Evolutionary conservation across 2,329 filamentous ascomycete genomes (phyloP).

Genomic region (Lasiodiplodia sp.): DNA sequence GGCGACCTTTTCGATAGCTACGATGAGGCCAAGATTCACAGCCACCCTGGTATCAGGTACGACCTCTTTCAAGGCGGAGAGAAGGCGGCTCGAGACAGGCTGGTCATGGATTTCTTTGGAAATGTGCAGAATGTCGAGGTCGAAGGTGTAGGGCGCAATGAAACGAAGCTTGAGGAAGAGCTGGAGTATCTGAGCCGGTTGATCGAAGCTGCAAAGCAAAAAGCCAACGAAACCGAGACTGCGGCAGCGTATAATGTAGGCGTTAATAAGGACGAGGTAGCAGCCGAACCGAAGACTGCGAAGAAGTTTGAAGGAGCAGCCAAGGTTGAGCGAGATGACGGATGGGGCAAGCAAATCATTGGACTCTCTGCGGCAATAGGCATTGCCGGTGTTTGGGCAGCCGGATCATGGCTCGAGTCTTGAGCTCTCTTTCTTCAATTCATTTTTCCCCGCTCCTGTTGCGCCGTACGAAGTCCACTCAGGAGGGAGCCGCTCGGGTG

Average conservation of each 20-base stretch:
- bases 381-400: constrained; percentile 50
- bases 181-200: constrained; percentile 73
- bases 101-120: constrained; percentile 96
- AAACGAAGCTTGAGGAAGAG: constrained; percentile 68
- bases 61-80: constrained; percentile 92
- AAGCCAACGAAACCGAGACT: constrained; percentile 44
- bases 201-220: constrained; percentile 61
- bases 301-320: constrained; percentile 43
- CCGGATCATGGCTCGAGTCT: constrained; percentile 48
- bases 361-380: constrained; percentile 50
- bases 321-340: constrained; percentile 46
- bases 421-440: constrained; percentile 2
- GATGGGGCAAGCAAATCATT: constrained; percentile 50
- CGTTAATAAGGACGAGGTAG: constrained; percentile 32
- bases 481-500: background rate
- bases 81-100: constrained; percentile 74
- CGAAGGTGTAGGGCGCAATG: constrained; percentile 61
- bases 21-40: constrained; percentile 93
- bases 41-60: constrained; percentile 88
- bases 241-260: constrained; percentile 36
- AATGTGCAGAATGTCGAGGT: constrained; percentile 98
- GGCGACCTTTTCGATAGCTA: constrained; percentile 97
- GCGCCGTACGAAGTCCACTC: background rate
- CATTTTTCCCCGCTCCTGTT: background rate
- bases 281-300: constrained; percentile 31